Percentiles rank a stretch among this genome's conserved stretches.
phyloP scores from a whole-genome alignment of 352 stramenopile genomes.

The Stramenopiles sp. region DNA sequence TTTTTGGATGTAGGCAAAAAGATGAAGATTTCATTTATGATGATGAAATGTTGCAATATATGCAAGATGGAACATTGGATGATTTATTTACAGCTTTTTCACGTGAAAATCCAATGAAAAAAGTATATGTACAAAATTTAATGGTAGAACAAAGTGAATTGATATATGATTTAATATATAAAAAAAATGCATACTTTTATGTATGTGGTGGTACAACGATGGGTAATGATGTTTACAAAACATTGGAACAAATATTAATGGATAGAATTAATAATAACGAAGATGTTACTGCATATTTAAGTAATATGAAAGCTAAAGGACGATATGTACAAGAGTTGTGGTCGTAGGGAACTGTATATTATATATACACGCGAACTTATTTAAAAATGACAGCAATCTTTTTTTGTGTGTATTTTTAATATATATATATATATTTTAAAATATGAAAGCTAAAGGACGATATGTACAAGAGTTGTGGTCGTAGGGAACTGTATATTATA shows the following conservation, averaged over 20 bases:
- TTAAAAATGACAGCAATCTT: no score
- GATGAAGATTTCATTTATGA: slow-evolving; percentile 68
- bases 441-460: background rate
- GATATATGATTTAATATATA: background rate
- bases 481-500: no score
- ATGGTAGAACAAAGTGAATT: slow-evolving; percentile 41
- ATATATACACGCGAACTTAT: no score
- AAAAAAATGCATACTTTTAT: slow-evolving; percentile 24
- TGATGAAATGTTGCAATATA: slow-evolving; percentile 64
- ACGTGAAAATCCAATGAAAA: slow-evolving; percentile 55
- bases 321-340: background rate
- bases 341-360: background rate
- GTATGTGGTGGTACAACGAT: slow-evolving; percentile 73
- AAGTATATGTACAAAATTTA: slow-evolving; percentile 95
- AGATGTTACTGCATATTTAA: background rate
- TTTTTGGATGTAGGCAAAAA: slow-evolving; percentile 58
- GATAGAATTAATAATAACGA: background rate
- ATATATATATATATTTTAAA: no score
- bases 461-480: background rate
- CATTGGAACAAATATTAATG: slow-evolving; percentile 20
- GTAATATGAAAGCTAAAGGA: background rate
- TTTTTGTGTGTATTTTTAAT: no score
- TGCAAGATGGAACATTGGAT: slow-evolving; percentile 53
- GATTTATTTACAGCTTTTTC: slow-evolving; percentile 82
- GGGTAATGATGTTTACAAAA: slow-evolving; percentile 64